Evolutionary conservation across 2,329 filamentous ascomycete genomes (phyloP).

Genomic region (Pseudogymnoascus sp.): DNA sequence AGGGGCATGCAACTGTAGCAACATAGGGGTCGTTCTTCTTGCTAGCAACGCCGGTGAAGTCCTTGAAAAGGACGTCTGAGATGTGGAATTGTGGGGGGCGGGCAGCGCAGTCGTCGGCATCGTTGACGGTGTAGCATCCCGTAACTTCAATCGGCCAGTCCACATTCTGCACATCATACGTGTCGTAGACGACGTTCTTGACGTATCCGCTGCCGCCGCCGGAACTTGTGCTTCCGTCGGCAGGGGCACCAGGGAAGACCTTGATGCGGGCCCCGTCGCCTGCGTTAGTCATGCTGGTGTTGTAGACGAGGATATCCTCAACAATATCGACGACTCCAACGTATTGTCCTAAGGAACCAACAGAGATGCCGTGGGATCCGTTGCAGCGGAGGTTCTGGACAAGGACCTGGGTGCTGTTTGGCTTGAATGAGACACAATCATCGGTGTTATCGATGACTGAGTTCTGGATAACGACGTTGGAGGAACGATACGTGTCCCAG

Average conservation of each 20-base stretch:
- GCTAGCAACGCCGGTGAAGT: constrained; percentile 44
- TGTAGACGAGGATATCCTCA: constrained; percentile 58
- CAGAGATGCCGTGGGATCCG: constrained; percentile 63
- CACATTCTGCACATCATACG: constrained; percentile 47
- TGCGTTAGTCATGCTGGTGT: constrained; percentile 50
- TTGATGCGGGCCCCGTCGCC: constrained; percentile 60
- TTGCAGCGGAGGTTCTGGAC: constrained; percentile 61
- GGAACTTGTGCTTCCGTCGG: constrained; percentile 43
- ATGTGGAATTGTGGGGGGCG: constrained; percentile 37
- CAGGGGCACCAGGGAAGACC: constrained; percentile 43
- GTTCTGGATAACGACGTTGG: constrained; percentile 58
- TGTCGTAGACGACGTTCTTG: constrained; percentile 52
- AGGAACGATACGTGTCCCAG: constrained; percentile 55
- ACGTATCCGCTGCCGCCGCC: constrained; percentile 52
- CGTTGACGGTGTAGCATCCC: constrained; percentile 47
- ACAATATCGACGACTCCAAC: constrained; percentile 53
- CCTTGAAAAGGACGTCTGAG: constrained; percentile 43
- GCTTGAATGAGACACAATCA: constrained; percentile 68
- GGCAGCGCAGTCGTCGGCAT: constrained; percentile 28
- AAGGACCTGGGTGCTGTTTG: constrained; percentile 60
- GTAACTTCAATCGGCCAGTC: constrained; percentile 36
- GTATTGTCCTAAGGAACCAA: constrained; percentile 66
- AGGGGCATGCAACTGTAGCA: constrained; percentile 34
- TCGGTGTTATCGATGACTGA: constrained; percentile 57
- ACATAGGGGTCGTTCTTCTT: constrained; percentile 33